Percentiles rank a stretch among this genome's conserved stretches.
Evolutionary conservation across 257 asterid genomes (phyloP).

Genomic region (Mentha longifolia): DNA sequence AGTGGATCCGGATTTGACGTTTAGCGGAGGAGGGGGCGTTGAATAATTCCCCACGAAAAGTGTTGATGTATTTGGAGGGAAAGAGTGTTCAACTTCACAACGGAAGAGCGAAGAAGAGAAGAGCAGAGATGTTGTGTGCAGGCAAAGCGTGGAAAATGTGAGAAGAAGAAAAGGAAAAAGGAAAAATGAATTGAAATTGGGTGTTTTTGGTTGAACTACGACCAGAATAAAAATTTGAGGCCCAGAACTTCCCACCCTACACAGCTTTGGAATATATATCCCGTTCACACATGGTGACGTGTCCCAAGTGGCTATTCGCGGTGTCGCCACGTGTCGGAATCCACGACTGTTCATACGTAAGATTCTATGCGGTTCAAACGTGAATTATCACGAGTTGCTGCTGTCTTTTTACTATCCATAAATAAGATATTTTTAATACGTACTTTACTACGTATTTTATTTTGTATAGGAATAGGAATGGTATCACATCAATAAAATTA

Average conservation of each 20-base stretch:
- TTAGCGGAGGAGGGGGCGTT: too few relatives aligned
- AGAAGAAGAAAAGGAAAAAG: too few relatives aligned
- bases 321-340: background rate
- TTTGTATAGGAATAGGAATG: too few relatives aligned
- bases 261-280: too few relatives aligned
- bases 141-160: constrained; percentile 21
- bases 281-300: too few relatives aligned
- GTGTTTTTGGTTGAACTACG: too few relatives aligned
- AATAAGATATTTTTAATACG: too few relatives aligned
- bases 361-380: background rate
- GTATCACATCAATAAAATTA: too few relatives aligned
- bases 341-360: background rate
- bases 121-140: background rate
- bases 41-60: constrained; percentile 27
- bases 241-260: constrained; percentile 43
- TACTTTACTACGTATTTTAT: too few relatives aligned
- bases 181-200: too few relatives aligned
- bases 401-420: background rate
- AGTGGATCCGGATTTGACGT: too few relatives aligned
- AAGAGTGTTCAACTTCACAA: constrained; percentile 41
- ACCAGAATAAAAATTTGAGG: constrained; percentile 59
- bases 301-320: background rate
- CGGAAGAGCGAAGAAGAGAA: constrained; percentile 23
- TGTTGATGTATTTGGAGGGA: constrained; percentile 37
- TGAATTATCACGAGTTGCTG: background rate